Percentiles rank a stretch among this genome's conserved stretches.
These are phyloP conservation scores for Salisapilia sapeloensis DNA, from an alignment of 352 stramenopile genomes.

Conservation along the genomic window DNA sequence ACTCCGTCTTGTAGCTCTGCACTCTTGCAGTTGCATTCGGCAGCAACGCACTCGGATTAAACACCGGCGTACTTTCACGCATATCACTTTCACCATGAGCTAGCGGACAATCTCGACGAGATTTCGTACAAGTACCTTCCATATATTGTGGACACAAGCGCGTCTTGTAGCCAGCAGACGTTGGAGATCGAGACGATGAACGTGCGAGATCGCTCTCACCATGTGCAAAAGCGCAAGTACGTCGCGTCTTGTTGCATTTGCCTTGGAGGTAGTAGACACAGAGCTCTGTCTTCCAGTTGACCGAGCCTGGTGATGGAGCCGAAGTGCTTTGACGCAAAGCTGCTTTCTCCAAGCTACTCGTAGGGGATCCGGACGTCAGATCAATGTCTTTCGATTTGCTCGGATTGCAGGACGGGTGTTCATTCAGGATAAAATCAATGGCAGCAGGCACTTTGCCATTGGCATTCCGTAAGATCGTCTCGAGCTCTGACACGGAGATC, in stretches of 20 bases:
- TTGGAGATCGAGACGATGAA: constrained; percentile 7
- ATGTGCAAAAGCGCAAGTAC: constrained; percentile 78
- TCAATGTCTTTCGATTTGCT: too few species aligned
- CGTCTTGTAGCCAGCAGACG: constrained; percentile 39
- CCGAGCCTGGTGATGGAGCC: constrained; percentile 9
- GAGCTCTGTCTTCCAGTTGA: constrained; percentile 82
- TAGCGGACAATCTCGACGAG: constrained; percentile 54
- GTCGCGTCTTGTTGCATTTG: constrained; percentile 79
- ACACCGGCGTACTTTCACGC: constrained; percentile 22
- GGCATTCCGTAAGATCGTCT: constrained; percentile 23
- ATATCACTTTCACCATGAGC: constrained; percentile 65
- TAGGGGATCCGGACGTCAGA: background rate
- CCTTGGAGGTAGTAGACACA: constrained; percentile 82
- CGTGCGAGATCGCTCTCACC: constrained; percentile 64
- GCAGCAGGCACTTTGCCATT: constrained; percentile 28
- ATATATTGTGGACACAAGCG: constrained; percentile 64
- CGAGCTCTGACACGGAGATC: constrained; percentile 45
- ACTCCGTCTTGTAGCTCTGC: constrained; percentile 81
- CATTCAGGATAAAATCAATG: constrained; percentile 50
- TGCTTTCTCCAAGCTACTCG: too few species aligned
- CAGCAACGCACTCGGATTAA: constrained; percentile 8
- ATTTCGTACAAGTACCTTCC: constrained; percentile 52
- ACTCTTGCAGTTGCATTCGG: constrained; percentile 35
- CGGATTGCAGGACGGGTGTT: constrained; percentile 58
- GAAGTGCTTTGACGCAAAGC: too few species aligned